phyloP scores from a whole-genome alignment of 768 basidiomycete species.

The Tricholoma sp. region DNA sequence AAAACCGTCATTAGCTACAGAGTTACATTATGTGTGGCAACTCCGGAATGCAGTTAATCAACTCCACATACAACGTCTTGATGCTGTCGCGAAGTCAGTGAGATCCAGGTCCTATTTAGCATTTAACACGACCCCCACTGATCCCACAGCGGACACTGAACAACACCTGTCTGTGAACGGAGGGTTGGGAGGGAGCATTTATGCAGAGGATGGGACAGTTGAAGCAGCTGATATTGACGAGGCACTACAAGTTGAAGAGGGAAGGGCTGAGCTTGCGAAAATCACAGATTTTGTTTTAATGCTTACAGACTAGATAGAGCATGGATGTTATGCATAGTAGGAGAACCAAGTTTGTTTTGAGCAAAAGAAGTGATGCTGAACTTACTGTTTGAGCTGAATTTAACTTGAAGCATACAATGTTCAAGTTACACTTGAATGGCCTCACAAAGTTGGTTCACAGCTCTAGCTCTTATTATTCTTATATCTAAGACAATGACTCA shows the following conservation, averaged over 20 bases:
- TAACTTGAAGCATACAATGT: not conserved
- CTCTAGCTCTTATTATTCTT: too few relatives aligned
- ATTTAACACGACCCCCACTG: not conserved
- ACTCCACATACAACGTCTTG: not conserved
- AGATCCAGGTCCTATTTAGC: not conserved
- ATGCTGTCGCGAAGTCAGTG: not conserved
- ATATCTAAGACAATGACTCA: too few relatives aligned
- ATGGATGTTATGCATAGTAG: not conserved
- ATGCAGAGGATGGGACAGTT: too few relatives aligned
- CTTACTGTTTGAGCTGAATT: not conserved
- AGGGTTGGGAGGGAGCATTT: not conserved
- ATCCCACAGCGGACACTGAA: not conserved
- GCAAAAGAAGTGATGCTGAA: not conserved
- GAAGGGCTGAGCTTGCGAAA: slow-evolving; percentile 1
- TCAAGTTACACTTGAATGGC: not conserved
- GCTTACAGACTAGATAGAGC: not conserved
- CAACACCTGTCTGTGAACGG: not conserved
- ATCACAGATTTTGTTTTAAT: slow-evolving; percentile 2
- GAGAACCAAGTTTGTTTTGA: too few relatives aligned
- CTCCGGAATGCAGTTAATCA: not conserved
- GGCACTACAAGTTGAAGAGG: not conserved
- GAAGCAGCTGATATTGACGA: not conserved
- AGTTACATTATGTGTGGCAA: not conserved
- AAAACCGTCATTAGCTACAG: not conserved
- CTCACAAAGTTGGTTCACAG: not conserved